Evolutionary conservation across 1,284 basidiomycete genomes (phyloP).

Genomic region (Puccinia triticina): DNA sequence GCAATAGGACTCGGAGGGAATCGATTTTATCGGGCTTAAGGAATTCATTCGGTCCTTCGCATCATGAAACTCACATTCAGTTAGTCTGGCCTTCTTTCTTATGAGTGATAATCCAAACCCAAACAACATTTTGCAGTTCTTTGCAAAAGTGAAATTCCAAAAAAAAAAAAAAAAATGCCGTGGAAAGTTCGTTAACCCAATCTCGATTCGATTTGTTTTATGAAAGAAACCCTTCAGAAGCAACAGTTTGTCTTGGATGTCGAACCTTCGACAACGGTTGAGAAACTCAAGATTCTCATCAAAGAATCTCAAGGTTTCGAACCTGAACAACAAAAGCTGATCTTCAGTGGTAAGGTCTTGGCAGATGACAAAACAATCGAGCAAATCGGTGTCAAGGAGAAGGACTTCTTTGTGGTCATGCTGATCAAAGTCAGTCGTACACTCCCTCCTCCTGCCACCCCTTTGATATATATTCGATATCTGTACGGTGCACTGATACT

Average conservation of each 20-base stretch:
- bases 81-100: neutral
- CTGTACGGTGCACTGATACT: slow-evolving; percentile 61
- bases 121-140: neutral
- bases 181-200: neutral
- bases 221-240: slow-evolving; percentile 49
- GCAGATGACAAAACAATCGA: slow-evolving; percentile 84
- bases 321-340: slow-evolving; percentile 79
- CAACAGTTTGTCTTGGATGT: slow-evolving; percentile 49
- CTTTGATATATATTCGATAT: neutral
- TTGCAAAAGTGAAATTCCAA: neutral
- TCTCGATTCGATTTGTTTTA: neutral
- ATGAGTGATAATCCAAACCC: neutral
- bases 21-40: too few relatives aligned
- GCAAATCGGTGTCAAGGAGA: slow-evolving; percentile 92
- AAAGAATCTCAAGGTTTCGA: slow-evolving; percentile 70
- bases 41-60: neutral
- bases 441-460: slow-evolving; percentile 7
- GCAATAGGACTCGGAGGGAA: too few relatives aligned
- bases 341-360: slow-evolving; percentile 95
- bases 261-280: slow-evolving; percentile 62
- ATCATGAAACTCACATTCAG: slow-evolving; percentile 39
- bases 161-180: neutral
- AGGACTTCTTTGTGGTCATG: slow-evolving; percentile 99
- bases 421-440: slow-evolving; percentile 77
- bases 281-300: slow-evolving; percentile 83